Evolutionary conservation across 768 basidiomycete species (phyloP).

Genomic region (Lentinula sp.): DNA sequence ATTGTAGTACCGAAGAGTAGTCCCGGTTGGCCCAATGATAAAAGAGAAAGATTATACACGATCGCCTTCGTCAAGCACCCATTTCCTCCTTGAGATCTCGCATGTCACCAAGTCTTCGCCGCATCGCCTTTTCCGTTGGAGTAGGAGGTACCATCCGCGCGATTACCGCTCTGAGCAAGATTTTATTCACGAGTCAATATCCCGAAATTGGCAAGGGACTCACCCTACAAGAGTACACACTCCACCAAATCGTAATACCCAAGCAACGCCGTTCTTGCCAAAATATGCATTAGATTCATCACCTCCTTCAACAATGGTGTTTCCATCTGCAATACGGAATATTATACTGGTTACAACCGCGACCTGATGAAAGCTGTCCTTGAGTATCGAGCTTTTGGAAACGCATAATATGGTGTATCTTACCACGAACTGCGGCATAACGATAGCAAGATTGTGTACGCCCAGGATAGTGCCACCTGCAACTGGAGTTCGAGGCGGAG

Average conservation of each 20-base stretch:
- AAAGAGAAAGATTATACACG: background rate
- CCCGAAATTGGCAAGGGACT: background rate
- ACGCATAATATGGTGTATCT: constrained; percentile 21
- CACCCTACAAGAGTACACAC: constrained; percentile 61
- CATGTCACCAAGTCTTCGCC: constrained; percentile 75
- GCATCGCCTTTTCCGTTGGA: constrained; percentile 87
- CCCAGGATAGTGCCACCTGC: constrained; percentile 91
- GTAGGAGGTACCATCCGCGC: constrained; percentile 85
- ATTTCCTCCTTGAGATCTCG: constrained; percentile 56
- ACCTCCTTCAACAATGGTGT: constrained; percentile 32
- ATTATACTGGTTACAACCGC: constrained; percentile 83
- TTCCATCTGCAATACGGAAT: constrained; percentile 74
- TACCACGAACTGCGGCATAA: constrained; percentile 91
- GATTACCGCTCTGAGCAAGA: constrained; percentile 60
- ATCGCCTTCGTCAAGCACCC: background rate
- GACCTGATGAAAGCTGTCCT: constrained; percentile 40
- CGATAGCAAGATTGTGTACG: constrained; percentile 93
- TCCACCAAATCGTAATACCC: constrained; percentile 75
- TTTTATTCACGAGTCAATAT: background rate
- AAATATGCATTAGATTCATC: constrained; percentile 50
- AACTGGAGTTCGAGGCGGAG: constrained; percentile 36
- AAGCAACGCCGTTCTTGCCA: constrained; percentile 87
- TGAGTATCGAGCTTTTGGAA: background rate
- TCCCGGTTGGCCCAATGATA: background rate
- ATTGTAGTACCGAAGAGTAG: background rate